Evolutionary conservation across 1,139 yeast species (phyloP).

Genomic region (Blastobotrys niveus): DNA sequence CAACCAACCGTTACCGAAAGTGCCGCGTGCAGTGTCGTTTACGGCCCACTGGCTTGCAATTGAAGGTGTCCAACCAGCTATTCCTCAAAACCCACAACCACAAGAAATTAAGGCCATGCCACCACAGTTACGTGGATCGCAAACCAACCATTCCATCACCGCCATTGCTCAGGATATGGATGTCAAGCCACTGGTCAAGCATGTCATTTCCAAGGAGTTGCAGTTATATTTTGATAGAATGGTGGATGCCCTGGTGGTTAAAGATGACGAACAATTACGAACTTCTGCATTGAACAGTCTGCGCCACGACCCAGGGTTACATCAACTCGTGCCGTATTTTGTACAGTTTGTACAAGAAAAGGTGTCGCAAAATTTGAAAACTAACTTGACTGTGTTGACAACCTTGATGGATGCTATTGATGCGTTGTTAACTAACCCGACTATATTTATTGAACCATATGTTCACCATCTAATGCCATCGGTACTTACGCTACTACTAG

Average conservation of each 20-base stretch:
- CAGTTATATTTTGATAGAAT: conserved; percentile 91
- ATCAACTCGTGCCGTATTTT: conserved; percentile 93
- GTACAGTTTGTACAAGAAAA: conserved; percentile 96
- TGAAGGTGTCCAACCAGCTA: conserved; percentile 97
- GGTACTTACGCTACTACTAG: conserved; percentile 78
- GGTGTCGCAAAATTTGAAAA: conserved; percentile 75
- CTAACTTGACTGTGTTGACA: conserved; percentile 60
- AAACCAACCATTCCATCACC: conserved; percentile 32
- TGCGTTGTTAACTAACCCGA: conserved; percentile 75
- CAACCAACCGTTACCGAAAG: conserved; percentile 91
- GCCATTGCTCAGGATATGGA: conserved; percentile 52
- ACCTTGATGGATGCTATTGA: conserved; percentile 88
- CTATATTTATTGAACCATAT: conserved; percentile 90
- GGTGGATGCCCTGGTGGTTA: conserved; percentile 60
- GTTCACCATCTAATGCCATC: conserved; percentile 97
- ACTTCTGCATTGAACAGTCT: conserved; percentile 80
- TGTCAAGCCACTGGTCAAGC: conserved; percentile 91
- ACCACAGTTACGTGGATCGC: conserved; percentile 41
- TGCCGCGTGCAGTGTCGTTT: conserved; percentile 85
- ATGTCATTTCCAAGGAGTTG: conserved; percentile 87
- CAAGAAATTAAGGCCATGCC: conserved; percentile 41
- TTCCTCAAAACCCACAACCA: conserved; percentile 91
- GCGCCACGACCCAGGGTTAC: conserved; percentile 90
- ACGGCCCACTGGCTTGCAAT: conserved; percentile 99
- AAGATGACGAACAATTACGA: conserved; percentile 53